Conservation (phyloP, 305 asterid species). For the Fraxinus latifolia region DNA sequence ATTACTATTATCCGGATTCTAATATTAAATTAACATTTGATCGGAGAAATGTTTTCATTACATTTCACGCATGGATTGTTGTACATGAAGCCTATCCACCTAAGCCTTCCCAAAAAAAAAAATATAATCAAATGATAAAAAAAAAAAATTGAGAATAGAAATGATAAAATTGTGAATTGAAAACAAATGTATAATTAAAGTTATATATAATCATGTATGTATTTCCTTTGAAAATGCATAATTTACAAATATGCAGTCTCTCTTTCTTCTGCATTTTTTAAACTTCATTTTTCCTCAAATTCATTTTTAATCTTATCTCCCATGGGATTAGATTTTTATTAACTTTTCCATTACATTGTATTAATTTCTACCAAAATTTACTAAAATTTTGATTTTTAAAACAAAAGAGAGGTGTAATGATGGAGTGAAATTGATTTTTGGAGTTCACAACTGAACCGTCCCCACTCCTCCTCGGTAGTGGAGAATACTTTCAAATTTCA, state of each 20-base stretch:
- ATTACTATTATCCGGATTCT: neutral
- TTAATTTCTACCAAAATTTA: neutral
- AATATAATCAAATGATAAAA: too few species aligned
- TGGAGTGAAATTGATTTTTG: neutral
- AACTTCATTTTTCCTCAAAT: too few species aligned
- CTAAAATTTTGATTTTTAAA: neutral
- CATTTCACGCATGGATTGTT: neutral
- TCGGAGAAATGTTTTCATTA: neutral
- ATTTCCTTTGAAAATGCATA: neutral
- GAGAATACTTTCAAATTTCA: slow-evolving; percentile 42
- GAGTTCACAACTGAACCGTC: neutral
- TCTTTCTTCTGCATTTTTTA: neutral
- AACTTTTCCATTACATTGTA: neutral
- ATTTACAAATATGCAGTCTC: neutral
- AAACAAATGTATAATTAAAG: too few species aligned
- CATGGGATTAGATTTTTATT: too few species aligned
- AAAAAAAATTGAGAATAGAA: too few species aligned
- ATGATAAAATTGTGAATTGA: neutral
- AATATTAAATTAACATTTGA: neutral
- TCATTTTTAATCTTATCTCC: too few species aligned
- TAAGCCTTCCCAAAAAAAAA: neutral
- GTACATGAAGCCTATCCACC: neutral
- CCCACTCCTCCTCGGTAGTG: slow-evolving; percentile 26
- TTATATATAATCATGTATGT: too few species aligned
- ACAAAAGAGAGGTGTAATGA: neutral